These are phyloP conservation scores for Malus hybrid DNA, from an alignment of 331 rosid genomes.

Conservation along the genomic window DNA sequence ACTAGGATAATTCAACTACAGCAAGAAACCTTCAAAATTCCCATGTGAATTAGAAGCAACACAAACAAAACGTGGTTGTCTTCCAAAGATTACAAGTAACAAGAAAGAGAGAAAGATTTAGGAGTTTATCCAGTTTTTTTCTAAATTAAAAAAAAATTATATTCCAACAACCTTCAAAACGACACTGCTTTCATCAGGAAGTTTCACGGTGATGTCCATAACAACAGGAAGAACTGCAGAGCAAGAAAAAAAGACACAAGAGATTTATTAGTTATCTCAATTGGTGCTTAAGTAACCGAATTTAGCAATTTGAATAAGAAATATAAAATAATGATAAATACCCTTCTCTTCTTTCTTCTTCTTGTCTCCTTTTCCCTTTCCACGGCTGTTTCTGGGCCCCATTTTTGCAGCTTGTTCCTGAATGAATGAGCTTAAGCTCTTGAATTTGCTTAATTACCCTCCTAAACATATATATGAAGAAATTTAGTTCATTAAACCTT, in stretches of 20 bases:
- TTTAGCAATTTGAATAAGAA: not conserved
- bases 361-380: slow-evolving; percentile 84
- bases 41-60: too few species aligned
- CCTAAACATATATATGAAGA: not conserved
- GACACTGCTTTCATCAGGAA: slow-evolving; percentile 70
- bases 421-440: slow-evolving; percentile 19
- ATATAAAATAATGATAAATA: not conserved
- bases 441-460: slow-evolving; percentile 7
- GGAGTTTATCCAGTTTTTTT: not conserved
- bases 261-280: not conserved
- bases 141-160: too few species aligned
- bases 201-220: slow-evolving; percentile 72
- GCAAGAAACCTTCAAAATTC: too few species aligned
- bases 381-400: slow-evolving; percentile 90
- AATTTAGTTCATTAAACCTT: not conserved
- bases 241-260: not conserved
- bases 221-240: slow-evolving; percentile 90
- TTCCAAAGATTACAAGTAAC: not conserved
- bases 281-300: not conserved
- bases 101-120: not conserved
- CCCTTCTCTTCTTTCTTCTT: slow-evolving; percentile 94
- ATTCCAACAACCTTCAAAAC: slow-evolving; percentile 61
- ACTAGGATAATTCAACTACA: too few species aligned
- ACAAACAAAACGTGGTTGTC: not conserved
- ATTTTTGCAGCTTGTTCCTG: slow-evolving; percentile 26